These are phyloP conservation scores for Alloteropsis semialata DNA, from an alignment of 176 grass and related monocot species.

Conservation along the genomic window DNA sequence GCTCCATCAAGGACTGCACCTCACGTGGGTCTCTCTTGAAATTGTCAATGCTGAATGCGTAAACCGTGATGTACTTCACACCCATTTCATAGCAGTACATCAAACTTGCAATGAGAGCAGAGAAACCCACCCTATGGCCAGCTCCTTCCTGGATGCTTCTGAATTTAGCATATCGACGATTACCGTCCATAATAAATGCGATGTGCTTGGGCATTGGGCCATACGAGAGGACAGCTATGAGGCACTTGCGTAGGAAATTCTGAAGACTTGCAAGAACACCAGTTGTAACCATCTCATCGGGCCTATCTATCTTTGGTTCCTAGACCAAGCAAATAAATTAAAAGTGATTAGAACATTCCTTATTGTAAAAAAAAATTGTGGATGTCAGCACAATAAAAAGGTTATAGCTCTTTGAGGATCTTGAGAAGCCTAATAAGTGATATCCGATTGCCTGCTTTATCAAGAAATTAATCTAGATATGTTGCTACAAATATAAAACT, in stretches of 20 bases:
- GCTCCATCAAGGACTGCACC: conserved; percentile 64
- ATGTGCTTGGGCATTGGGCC: conserved; percentile 76
- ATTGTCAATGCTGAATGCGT: conserved; percentile 93
- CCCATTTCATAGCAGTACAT: conserved; percentile 77
- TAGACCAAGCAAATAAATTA: conserved; percentile 14
- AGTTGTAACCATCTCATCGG: conserved; percentile 7
- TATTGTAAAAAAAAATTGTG: conserved; percentile 8
- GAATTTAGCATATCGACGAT: conserved; percentile 76
- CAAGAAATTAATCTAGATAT: neutral
- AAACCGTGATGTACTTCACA: conserved; percentile 58
- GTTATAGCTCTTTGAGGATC: neutral
- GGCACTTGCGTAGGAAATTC: conserved; percentile 55
- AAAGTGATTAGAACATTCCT: neutral
- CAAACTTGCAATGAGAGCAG: conserved; percentile 51
- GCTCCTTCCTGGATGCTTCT: conserved; percentile 40
- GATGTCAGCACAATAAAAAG: neutral
- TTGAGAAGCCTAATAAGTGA: conserved; percentile 1
- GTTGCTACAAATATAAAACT: neutral
- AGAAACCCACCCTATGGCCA: conserved; percentile 65
- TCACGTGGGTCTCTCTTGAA: conserved; percentile 67
- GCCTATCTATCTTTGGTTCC: conserved; percentile 34
- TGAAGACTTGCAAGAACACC: conserved; percentile 30
- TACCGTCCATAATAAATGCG: conserved; percentile 92
- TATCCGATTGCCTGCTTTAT: neutral
- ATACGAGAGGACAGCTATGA: conserved; percentile 53